A percentile compares a stretch with the other conserved stretches of the same genome.
Evolutionary conservation across 805 yeast species (phyloP).

Genomic region (Teunomyces lycoperdinae): DNA sequence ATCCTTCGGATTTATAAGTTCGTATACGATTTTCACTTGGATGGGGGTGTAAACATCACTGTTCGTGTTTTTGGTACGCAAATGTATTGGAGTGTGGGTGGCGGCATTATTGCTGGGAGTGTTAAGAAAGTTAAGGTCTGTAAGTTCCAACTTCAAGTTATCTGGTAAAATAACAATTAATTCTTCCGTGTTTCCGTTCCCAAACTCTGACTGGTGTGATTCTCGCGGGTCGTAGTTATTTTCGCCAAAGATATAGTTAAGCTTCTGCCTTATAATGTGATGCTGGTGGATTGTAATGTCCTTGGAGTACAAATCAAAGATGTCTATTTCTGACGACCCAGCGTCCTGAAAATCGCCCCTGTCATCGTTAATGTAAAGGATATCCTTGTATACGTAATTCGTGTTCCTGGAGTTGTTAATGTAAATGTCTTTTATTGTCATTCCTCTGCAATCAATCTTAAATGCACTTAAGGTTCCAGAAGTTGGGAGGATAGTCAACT

Average conservation of each 20-base stretch:
- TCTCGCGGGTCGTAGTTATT: constrained; percentile 30
- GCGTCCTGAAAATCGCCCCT: constrained; percentile 26
- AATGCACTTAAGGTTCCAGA: constrained; percentile 55
- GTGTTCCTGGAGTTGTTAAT: constrained; percentile 58
- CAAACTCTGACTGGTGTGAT: constrained; percentile 8
- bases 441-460: constrained; percentile 77
- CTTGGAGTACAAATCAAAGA: constrained; percentile 44
- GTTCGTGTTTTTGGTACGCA: constrained; percentile 33
- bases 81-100: constrained; percentile 34
- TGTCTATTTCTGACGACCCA: constrained; percentile 20
- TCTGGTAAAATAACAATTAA: constrained; percentile 64
- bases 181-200: constrained; percentile 56
- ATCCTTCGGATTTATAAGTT: constrained; percentile 58
- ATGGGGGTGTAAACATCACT: constrained; percentile 63
- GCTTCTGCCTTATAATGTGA: constrained; percentile 53
- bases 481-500: constrained; percentile 74
- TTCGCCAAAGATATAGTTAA: constrained; percentile 53
- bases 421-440: constrained; percentile 58
- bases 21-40: constrained; percentile 65
- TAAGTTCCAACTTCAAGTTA: constrained; percentile 56
- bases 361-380: constrained; percentile 39
- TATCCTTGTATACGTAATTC: constrained; percentile 55
- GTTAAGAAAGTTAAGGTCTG: constrained; percentile 40
- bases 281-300: constrained; percentile 51
- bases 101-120: constrained; percentile 30